Conservation (phyloP, 768 basidiomycete genomes). For the Tulasnella sp. region DNA sequence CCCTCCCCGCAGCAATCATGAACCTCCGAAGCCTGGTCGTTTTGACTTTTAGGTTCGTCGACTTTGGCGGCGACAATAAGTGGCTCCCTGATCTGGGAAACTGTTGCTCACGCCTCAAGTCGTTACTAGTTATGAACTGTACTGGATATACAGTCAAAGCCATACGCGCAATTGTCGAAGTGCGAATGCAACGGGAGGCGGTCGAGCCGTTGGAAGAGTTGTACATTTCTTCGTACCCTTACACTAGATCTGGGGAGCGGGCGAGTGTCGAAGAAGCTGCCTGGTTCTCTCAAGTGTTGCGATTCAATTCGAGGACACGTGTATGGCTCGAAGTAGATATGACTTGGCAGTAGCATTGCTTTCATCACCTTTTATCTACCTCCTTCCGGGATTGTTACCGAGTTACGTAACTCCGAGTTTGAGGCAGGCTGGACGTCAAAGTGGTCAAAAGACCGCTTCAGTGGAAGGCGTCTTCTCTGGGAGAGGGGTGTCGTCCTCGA, state of each 20-base stretch:
- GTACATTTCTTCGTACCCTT: no score
- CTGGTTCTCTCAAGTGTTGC: background rate
- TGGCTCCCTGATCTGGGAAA: background rate
- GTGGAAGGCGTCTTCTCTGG: background rate
- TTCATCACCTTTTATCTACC: no score
- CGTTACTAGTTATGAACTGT: background rate
- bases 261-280: no score
- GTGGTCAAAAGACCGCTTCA: no score
- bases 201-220: background rate
- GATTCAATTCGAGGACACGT: background rate
- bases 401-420: background rate
- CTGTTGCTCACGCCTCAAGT: background rate
- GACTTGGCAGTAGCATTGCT: background rate
- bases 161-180: background rate
- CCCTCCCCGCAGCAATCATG: background rate
- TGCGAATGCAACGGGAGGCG: background rate
- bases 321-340: background rate
- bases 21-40: background rate
- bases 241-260: no score
- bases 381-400: no score
- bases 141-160: background rate
- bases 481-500: background rate
- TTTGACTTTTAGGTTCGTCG: background rate
- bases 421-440: background rate
- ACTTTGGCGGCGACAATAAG: background rate